Evolutionary conservation across 192 early-diverging fungal genomes (phyloP).

Genomic region (Haplosporangium gracile): DNA sequence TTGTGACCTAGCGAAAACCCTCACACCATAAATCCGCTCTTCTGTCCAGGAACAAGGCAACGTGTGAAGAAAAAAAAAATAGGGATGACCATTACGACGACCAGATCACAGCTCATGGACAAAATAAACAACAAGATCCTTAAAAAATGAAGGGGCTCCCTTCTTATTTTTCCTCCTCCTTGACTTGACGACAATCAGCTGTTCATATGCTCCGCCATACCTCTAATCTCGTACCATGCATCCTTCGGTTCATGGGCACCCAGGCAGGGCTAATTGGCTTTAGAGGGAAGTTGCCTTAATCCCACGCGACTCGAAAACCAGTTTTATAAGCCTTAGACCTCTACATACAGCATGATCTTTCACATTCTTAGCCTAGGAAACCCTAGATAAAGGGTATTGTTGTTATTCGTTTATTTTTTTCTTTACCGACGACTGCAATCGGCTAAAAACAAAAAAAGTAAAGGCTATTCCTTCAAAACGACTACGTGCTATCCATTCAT

Average conservation of each 20-base stretch:
- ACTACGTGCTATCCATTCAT: not conserved
- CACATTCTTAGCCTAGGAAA: too few species aligned
- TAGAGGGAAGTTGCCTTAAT: not conserved
- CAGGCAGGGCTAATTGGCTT: not conserved
- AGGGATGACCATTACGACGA: not conserved
- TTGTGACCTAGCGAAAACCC: conserved; percentile 3
- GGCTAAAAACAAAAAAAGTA: not conserved
- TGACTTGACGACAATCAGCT: not conserved
- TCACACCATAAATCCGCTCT: not conserved
- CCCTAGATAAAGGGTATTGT: too few species aligned
- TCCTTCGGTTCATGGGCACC: not conserved
- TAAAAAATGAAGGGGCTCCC: not conserved
- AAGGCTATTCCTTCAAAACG: not conserved
- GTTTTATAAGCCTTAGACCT: not conserved
- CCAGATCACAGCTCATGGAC: not conserved
- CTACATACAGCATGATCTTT: too few species aligned
- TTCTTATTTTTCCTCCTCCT: not conserved
- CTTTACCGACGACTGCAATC: too few species aligned
- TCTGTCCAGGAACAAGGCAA: conserved; percentile 6
- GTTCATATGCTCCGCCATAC: not conserved
- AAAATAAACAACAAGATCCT: not conserved
- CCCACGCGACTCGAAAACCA: not conserved
- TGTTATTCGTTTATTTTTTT: too few species aligned
- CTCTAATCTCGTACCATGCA: not conserved
- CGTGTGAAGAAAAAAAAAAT: not conserved